Base-by-base conservation (phyloP, 2,329 filamentous ascomycete genomes). In the Hypoxylon sp. region DNA sequence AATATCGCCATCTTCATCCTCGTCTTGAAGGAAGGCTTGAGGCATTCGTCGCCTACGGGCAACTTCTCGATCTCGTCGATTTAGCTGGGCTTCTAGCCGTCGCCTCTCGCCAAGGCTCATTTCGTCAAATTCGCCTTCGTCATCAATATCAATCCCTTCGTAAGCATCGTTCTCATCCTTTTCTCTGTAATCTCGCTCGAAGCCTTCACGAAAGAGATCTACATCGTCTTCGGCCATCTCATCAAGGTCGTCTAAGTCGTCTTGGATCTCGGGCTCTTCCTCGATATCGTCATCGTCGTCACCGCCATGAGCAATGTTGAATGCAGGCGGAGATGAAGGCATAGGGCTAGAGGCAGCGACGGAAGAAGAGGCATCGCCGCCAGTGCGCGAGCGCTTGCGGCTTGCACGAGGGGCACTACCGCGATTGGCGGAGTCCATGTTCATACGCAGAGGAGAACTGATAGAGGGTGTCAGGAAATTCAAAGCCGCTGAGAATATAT, bases 341-440 rank as follows among this genome's bases (percentile, higher is more conserved):
- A 91, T 86, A 5, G 88, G 88, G 71, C 87, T 90, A 2, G 88
- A 90, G 32, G 83, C 86, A 10, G 80, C 83, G 30, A 83, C 81
- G 13, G 87, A 84, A 28, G 87, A 87, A 2, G 81, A 79, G 30
- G 78, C 82, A 79, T 88, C 85, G 50, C 81, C 85, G 57, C 80
- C 82, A 14, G 81, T 81, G 63, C 87, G 85, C 36, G 86, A 82
- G 52, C 87, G 85, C 77, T 89, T 89, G 73, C 87, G 85, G 75
- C 79, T 85, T 49, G 81, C 79, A 60, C 83, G 81, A 51, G 83
- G 79, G 46, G 81, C 84, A 25, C 86, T 79, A 58, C 93, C 93
- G 73, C 93, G 89, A 81, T 97, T 97, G 75, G 90, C 93, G 71
- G 94, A 94, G 67, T 91, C 89, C 85, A 92, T 91, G 81, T 90